These are phyloP conservation scores for Capsella rubella DNA, from an alignment of 441 rosid species.

Conservation along the genomic window DNA sequence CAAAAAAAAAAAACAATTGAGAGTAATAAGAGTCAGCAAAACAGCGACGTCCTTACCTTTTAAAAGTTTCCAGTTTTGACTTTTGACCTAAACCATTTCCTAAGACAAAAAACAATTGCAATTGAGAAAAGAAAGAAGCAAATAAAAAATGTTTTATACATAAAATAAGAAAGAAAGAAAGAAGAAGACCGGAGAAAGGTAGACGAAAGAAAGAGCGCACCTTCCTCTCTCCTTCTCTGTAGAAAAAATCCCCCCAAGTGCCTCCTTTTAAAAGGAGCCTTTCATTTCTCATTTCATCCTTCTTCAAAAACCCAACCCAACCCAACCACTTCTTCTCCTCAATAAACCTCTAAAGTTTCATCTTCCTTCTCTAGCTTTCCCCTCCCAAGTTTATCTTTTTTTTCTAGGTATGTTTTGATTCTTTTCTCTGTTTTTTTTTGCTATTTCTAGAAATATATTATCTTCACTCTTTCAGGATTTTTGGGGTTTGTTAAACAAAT, in stretches of 20 bases:
- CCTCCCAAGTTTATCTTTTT: constrained; percentile 31
- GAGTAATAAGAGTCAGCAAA: constrained; percentile 39
- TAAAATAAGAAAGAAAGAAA: background rate
- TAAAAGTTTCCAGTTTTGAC: constrained; percentile 57
- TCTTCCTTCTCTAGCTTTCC: background rate
- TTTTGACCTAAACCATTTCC: constrained; percentile 57
- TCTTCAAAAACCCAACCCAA: constrained; percentile 29
- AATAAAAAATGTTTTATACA: background rate
- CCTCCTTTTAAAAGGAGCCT: constrained; percentile 41
- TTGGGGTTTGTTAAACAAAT: background rate
- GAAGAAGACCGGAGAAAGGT: constrained; percentile 43
- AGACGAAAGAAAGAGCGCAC: constrained; percentile 68
- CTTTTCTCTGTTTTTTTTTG: constrained; percentile 24
- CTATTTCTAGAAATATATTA: background rate
- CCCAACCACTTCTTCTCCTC: background rate
- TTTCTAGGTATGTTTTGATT: constrained; percentile 47
- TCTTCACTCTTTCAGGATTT: constrained; percentile 7
- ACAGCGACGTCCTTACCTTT: constrained; percentile 49
- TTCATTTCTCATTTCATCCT: constrained; percentile 27
- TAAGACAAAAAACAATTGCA: background rate
- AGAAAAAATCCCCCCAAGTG: background rate
- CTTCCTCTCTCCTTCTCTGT: constrained; percentile 72
- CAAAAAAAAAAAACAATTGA: background rate
- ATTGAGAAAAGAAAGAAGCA: background rate
- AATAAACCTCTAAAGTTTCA: constrained; percentile 8